These are phyloP conservation scores for Tothia fuscella DNA, from an alignment of 2,329 filamentous ascomycete species.

Conservation along the genomic window DNA sequence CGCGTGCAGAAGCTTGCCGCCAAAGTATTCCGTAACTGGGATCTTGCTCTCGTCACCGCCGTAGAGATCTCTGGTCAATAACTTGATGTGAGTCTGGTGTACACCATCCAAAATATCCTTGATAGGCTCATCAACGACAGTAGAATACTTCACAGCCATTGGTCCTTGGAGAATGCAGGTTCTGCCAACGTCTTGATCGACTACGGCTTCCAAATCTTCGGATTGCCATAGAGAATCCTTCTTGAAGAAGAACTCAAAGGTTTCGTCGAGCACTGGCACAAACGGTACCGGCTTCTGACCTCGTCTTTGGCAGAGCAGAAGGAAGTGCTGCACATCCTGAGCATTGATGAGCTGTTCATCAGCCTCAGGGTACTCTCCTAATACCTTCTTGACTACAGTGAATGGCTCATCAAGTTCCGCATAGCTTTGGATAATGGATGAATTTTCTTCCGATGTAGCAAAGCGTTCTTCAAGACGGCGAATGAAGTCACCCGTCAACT, in stretches of 20 bases:
- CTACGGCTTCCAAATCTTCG: constrained; percentile 90
- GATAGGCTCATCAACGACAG: constrained; percentile 80
- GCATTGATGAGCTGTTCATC: constrained; percentile 91
- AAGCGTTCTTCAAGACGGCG: constrained; percentile 95
- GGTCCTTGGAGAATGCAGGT: constrained; percentile 95
- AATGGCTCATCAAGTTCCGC: constrained; percentile 77
- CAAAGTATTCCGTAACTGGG: constrained; percentile 87
- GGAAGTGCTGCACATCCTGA: constrained; percentile 94
- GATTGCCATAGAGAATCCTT: constrained; percentile 99
- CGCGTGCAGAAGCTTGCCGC: constrained; percentile 66
- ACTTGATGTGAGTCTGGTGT: constrained; percentile 75
- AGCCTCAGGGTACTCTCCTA: constrained; percentile 74
- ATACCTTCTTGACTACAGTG: constrained; percentile 61
- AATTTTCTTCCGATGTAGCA: constrained; percentile 55
- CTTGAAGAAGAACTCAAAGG: constrained; percentile 99
- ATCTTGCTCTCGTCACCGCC: constrained; percentile 59
- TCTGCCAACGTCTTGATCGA: constrained; percentile 88
- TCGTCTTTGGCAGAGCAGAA: constrained; percentile 80
- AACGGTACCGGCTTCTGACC: constrained; percentile 96
- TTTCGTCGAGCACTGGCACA: constrained; percentile 87
- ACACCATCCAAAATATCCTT: constrained; percentile 89
- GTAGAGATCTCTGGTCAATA: constrained; percentile 71
- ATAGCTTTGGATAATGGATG: constrained; percentile 81
- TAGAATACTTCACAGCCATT: constrained; percentile 83
- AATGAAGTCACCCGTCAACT: constrained; percentile 87